Base-by-base conservation (phyloP, 768 basidiomycete species). In the Boletus vermiculosoides region DNA sequence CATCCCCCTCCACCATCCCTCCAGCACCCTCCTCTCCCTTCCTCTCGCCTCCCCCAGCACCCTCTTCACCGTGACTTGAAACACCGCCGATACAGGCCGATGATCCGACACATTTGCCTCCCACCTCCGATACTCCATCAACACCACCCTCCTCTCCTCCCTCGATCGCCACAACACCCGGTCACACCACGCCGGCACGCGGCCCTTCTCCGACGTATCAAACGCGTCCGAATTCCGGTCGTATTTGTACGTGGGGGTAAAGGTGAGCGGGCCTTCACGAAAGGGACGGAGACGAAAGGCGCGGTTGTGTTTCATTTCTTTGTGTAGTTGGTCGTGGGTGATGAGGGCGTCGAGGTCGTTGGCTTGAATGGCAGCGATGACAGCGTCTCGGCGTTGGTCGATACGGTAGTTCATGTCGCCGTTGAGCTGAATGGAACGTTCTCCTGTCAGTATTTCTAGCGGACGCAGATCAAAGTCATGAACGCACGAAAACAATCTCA, bases 371-470 rank as follows among this genome's bases (percentile, higher is more conserved):
- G 86, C 82, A 0, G 86, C 74, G 46, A 93, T 74, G 62, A 95
- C 91, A 34, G 83, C 79, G 23, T 98, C 95, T 25, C 96, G 82
- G 2, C 94, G 85, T 65, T 90, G 87, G 72, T 98, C 95, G 62
- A 98, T 95, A 44, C 96, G 93, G 69, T 98, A 99, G 74, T 99
- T 99, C 75, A 99, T 81, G 72, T 98, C 96, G 0, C 96, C 96
- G 58, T 88, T 92, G 47, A 95, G 72, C 91, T 93, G 63, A 46
- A 48, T 33, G 44, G 18, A 28, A 18, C 8, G 20, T 33, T 3
- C 5, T 8, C 5, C 2, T 7, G 31, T 65, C 20, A 68, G 33
- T 8, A 22, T 25, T 41, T 25, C 30, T 5, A 25, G 28, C 16
- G n/a, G 58, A 22, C 12, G 45, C 55, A 23, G 13, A 31, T n/a